These are phyloP conservation scores for Niebla homalea DNA, from an alignment of 495 filamentous ascomycete genomes.

Conservation along the genomic window DNA sequence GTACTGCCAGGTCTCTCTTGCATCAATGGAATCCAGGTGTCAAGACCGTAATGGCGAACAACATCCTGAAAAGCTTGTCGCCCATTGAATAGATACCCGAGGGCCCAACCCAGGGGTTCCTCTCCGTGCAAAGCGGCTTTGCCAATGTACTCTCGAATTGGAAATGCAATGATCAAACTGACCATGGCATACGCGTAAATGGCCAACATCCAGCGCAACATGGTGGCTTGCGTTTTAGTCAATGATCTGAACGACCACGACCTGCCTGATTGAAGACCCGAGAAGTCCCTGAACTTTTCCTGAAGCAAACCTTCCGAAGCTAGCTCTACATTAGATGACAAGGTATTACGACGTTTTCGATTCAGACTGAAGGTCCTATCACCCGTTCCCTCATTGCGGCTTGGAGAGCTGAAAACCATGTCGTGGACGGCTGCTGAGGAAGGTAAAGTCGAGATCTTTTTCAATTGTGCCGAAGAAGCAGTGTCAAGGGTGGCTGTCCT, in stretches of 20 bases:
- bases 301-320: not conserved
- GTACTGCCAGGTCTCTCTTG: constrained; percentile 26
- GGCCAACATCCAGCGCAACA: constrained; percentile 76
- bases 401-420: too few relatives aligned
- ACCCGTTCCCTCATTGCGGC: not conserved
- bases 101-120: constrained; percentile 86
- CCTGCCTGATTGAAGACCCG: not conserved
- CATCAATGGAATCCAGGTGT: constrained; percentile 66
- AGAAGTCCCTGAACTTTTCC: not conserved
- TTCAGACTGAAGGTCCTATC: not conserved
- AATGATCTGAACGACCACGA: constrained; percentile 49
- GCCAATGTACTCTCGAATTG: constrained; percentile 55
- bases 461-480: too few relatives aligned
- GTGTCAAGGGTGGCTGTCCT: too few relatives aligned
- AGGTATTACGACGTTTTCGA: constrained; percentile 15
- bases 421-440: too few relatives aligned
- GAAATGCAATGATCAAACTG: constrained; percentile 48
- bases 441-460: too few relatives aligned
- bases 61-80: constrained; percentile 51
- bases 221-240: constrained; percentile 59
- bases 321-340: constrained; percentile 8
- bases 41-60: constrained; percentile 49
- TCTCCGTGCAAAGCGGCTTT: constrained; percentile 49
- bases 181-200: constrained; percentile 59
- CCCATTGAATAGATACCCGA: constrained; percentile 82